Evolutionary conservation across 495 filamentous ascomycete genomes (phyloP).

Genomic region (Podospora tetraspora): DNA sequence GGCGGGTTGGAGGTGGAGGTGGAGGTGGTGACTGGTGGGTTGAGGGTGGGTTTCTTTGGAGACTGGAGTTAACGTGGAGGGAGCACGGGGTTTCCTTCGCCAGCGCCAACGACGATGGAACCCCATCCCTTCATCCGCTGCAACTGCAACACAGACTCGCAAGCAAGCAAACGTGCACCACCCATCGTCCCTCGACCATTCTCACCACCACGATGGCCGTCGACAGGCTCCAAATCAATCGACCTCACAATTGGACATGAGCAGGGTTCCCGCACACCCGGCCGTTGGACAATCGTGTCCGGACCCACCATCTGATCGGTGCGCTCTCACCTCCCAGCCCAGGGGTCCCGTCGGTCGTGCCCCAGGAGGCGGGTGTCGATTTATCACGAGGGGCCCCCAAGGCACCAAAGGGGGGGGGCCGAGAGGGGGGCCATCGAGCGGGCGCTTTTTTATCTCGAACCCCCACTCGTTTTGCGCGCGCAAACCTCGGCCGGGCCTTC

Average conservation of each 20-base stretch:
- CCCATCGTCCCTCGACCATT: not conserved
- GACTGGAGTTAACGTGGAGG: conserved; percentile 7
- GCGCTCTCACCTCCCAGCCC: not conserved
- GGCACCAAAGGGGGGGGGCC: not conserved
- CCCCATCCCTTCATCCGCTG: not conserved
- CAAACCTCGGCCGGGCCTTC: not conserved
- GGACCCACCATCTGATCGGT: not conserved
- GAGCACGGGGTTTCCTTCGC: conserved; percentile 11
- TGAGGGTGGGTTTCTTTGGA: conserved; percentile 2
- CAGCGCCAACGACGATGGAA: not conserved
- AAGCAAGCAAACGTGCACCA: not conserved
- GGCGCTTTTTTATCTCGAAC: not conserved
- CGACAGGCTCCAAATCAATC: not conserved
- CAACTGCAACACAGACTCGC: not conserved
- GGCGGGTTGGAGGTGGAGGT: conserved; percentile 1
- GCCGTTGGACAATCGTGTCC: not conserved
- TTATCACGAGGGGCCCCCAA: not conserved
- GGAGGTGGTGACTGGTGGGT: not conserved
- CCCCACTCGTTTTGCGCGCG: not conserved
- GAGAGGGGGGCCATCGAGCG: not conserved
- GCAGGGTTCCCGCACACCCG: not conserved
- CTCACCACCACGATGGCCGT: not conserved
- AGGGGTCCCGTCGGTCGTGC: not conserved
- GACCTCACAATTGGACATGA: too few relatives aligned
- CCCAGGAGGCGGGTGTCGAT: not conserved